These are phyloP conservation scores for Sphagnum tenellum DNA, from an alignment of 225 moss, liverwort and hornwort species.

Conservation along the genomic window DNA sequence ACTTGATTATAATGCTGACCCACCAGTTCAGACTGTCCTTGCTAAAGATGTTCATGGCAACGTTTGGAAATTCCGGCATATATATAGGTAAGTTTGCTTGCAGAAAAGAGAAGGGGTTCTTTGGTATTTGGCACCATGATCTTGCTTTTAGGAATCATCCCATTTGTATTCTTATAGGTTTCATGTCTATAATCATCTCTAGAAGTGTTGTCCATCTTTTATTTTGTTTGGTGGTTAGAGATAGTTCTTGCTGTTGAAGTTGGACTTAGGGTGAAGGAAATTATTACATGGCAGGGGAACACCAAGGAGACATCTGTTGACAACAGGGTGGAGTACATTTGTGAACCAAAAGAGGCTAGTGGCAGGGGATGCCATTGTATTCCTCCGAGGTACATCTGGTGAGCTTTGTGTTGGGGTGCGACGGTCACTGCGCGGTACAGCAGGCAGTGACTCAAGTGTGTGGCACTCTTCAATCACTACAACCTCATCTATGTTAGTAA, in stretches of 20 bases:
- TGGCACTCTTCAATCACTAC: constrained; percentile 71
- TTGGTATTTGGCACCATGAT: too few species aligned
- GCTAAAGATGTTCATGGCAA: constrained; percentile 97
- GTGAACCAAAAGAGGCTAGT: constrained; percentile 99
- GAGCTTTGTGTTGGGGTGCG: constrained; percentile 98
- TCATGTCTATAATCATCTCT: too few species aligned
- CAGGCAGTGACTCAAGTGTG: constrained; percentile 81
- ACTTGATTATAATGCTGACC: constrained; percentile 80
- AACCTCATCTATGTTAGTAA: constrained; percentile 66
- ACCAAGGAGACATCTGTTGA: constrained; percentile 86
- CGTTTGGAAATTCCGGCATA: constrained; percentile 96
- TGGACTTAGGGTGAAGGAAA: too few species aligned
- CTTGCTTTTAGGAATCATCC: too few species aligned
- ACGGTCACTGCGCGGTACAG: constrained; percentile 85
- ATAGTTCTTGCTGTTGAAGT: too few species aligned
- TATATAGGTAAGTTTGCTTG: constrained; percentile 42
- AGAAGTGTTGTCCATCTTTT: too few species aligned
- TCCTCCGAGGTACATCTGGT: constrained; percentile 74
- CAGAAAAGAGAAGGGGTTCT: too few species aligned
- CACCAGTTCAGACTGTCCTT: constrained; percentile 92
- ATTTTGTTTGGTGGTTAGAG: too few species aligned
- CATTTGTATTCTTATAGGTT: too few species aligned
- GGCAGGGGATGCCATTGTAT: constrained; percentile 96
- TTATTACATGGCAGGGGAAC: constrained; percentile 47
- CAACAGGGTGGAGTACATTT: constrained; percentile 99